Base-by-base conservation (phyloP, 2,329 filamentous ascomycete genomes). In the Phyllosticta paracitricarpa region DNA sequence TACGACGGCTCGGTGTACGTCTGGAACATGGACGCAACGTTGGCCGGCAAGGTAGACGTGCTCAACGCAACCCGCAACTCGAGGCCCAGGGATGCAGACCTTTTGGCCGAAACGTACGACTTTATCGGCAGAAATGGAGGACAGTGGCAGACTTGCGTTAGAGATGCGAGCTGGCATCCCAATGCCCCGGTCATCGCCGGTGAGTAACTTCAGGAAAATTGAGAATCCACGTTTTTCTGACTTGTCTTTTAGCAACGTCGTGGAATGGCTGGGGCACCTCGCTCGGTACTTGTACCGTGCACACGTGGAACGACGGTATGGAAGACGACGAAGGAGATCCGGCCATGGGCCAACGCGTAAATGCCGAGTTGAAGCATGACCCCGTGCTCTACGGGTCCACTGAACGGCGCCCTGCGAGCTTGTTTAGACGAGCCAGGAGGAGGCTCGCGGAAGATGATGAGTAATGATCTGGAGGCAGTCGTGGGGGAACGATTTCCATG, bases 111-210 rank as follows among this genome's bases (percentile, higher is more conserved):
- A 57, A 77, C 80, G 7, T 87, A 85, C 67, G 79, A 83, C 53
- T 79, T 80, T 66, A 78, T 75, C 64, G 78, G 79, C 28, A 79
- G 83, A n/a, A 81, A 83, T 30, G 74, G 79, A 28, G 76, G 78
- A 0, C 76, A 77, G 9, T 93, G 89, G 88, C 82, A 82, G 64
- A 91, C 90, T 0, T 89, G 89, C 66, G 89, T 96, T 22, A 81
- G 92, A 35, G 92, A 97, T 78, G 90, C 89, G 24, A 91, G 88
- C 69, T 96, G 92, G 92, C 91, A 96, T 76, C 92, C 92, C 0
- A 87, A 82, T 65, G 89, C 88, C 1, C 91, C 91, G 0, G 80
- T 96, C 51, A 79, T 97, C 65, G 91, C 85, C 66, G 82, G 81
- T 84, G 75, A 71, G 79, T 74, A 0, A 7, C 28, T 4, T 56